Base-by-base conservation (phyloP, 306 rosid genomes). In the Prunus armeniaca region DNA sequence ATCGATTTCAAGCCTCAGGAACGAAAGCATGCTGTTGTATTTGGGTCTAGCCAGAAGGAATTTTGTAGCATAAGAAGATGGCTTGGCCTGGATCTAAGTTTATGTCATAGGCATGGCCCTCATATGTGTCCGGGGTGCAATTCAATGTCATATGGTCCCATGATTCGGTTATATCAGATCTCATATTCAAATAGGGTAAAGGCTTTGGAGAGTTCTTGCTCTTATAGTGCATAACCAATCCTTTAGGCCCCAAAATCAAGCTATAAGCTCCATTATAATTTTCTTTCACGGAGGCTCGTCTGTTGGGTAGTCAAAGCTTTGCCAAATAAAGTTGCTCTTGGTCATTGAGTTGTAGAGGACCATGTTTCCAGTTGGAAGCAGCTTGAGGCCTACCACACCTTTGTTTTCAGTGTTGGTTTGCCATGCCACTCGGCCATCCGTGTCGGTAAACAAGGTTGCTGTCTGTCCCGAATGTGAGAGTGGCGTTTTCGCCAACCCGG, bases 241-340 rank as follows among this genome's bases (percentile, higher is more conserved):
- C 83, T 74, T 88, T 88, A 0, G 83, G 82, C 81, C 88, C 93
- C 72, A 93, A 5, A 0, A 83, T 89, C 18, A 91, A 78, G 76
- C 91, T 91, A 47, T 89, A 91, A 68, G 87, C 82, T 15, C 96
- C 95, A 41, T 89, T 46, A 2, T 41, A 30, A 68, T 93, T 93
- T 27, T 81, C 76, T 19, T 63, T 78, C 71, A 78, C 89, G 0
- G 94, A 90, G 61, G 77, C 86, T 58, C 94, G 46, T 93, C 96
- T 0, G 93, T 91, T 0, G 96, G 93, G 25, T 77, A 68, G 24
- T 91, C 87, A 67, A 93, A 89, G 80, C 96, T 93, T 49, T 91
- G 91, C 96, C 98, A 91, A 27, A 91, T 11, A 20, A n/a, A 91
- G 1, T 82, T 82, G 0, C 93, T 91, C 2, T 79, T 67, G 1